Percentiles rank a stretch among this genome's conserved stretches.
Evolutionary conservation across 345 rosid genomes (phyloP).

Genomic region (Bruguiera gymnorhiza): DNA sequence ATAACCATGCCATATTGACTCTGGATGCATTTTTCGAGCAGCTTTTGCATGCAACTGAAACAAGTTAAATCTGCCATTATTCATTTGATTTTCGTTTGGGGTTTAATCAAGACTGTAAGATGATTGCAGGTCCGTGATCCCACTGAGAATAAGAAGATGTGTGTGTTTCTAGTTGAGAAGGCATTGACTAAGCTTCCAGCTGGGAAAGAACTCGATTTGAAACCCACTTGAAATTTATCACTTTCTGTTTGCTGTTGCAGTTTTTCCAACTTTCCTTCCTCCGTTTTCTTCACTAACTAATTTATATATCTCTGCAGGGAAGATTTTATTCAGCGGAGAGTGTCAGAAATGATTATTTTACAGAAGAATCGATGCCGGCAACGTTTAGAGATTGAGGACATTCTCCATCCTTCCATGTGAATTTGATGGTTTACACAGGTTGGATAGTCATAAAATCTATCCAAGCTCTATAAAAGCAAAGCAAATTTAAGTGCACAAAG

Average conservation of each 20-base stretch:
- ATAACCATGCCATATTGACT: neutral
- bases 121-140: conserved; percentile 58
- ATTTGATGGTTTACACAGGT: no score
- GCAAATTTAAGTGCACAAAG: no score
- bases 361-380: conserved; percentile 63
- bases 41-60: neutral
- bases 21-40: neutral
- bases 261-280: no score
- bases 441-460: no score
- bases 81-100: conserved; percentile 7
- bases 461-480: no score
- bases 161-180: conserved; percentile 68
- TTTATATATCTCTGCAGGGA: conserved; percentile 35
- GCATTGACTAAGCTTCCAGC: conserved; percentile 68
- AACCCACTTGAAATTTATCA: no score
- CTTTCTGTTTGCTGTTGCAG: no score
- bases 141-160: conserved; percentile 68
- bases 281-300: no score
- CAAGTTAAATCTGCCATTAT: neutral
- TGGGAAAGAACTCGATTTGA: conserved; percentile 38
- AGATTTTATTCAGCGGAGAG: conserved; percentile 68
- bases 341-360: conserved; percentile 65
- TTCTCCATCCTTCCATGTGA: no score
- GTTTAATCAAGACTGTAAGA: conserved; percentile 2
- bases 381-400: conserved; percentile 41